Evolutionary conservation across 2,329 filamentous ascomycete genomes (phyloP).

Genomic region (Corniculantispora saksenae): DNA sequence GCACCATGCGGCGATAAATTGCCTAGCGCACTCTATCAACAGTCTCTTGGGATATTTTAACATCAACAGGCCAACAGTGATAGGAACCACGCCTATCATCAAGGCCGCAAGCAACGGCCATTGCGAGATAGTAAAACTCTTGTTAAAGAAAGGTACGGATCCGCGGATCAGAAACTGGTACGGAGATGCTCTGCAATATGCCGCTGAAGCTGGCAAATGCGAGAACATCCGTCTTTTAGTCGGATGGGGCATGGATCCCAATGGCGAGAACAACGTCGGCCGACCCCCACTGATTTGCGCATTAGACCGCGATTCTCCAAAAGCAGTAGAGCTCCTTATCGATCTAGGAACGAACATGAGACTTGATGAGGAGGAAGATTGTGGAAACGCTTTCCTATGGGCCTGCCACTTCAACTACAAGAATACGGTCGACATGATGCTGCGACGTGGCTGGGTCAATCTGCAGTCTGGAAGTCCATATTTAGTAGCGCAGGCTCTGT

Average conservation of each 20-base stretch:
- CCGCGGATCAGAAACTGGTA: constrained; percentile 22
- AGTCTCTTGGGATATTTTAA: background rate
- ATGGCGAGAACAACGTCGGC: background rate
- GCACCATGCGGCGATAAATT: constrained; percentile 16
- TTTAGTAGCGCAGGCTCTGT: background rate
- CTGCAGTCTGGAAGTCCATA: background rate
- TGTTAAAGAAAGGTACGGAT: constrained; percentile 20
- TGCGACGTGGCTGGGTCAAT: constrained; percentile 3
- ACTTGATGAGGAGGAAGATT: background rate
- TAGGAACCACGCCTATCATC: constrained; percentile 9
- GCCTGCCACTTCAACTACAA: background rate
- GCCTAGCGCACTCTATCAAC: background rate
- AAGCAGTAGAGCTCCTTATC: background rate
- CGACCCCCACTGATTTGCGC: background rate
- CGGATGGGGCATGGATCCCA: constrained; percentile 14
- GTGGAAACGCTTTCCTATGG: background rate
- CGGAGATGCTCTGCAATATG: constrained; percentile 24
- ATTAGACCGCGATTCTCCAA: background rate
- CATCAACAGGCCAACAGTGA: background rate
- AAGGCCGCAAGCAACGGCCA: constrained; percentile 1
- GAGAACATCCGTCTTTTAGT: constrained; percentile 17
- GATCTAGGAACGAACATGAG: background rate
- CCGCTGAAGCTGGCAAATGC: constrained; percentile 8
- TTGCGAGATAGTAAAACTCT: background rate
- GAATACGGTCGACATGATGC: constrained; percentile 1